Conservation (phyloP, 2,329 filamentous ascomycete genomes). For the Coniochaeta hoffmannii region DNA sequence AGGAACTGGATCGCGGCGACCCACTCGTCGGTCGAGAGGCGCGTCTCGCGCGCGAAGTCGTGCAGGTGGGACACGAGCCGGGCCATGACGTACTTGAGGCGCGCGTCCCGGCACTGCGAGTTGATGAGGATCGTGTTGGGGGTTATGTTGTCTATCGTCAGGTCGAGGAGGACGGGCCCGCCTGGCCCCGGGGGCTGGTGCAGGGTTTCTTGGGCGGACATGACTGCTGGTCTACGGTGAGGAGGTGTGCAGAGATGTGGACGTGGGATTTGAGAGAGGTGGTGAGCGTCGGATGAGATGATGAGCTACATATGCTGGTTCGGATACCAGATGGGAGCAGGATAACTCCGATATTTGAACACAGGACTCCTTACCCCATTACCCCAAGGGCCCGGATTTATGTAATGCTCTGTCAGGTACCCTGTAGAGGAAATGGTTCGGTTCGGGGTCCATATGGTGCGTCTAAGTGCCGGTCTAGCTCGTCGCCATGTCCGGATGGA, state of each 20-base stretch:
- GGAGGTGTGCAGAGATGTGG: too few species aligned
- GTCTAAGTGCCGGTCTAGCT: not conserved
- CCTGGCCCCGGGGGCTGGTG: constrained; percentile 5
- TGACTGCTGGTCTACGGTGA: not conserved
- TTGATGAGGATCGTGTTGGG: constrained; percentile 70
- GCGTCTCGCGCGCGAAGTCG: constrained; percentile 73
- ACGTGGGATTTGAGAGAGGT: not conserved
- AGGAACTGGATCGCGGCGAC: constrained; percentile 67
- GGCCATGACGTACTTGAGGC: constrained; percentile 70
- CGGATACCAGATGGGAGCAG: not conserved
- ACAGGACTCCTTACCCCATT: not conserved
- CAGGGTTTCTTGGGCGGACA: not conserved
- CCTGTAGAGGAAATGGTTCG: too few species aligned
- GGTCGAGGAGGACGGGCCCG: constrained; percentile 35
- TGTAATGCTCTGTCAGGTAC: not conserved
- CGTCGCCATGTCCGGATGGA: not conserved
- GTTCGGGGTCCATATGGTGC: not conserved
- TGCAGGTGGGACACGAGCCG: constrained; percentile 70
- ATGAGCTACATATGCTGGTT: not conserved
- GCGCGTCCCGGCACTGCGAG: constrained; percentile 55
- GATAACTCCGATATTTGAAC: not conserved
- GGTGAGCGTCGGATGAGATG: not conserved
- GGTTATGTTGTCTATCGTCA: constrained; percentile 75
- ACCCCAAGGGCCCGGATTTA: not conserved
- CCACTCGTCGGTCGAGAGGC: constrained; percentile 72